Percentiles rank a stretch among this genome's conserved stretches.
Evolutionary conservation across 176 grass and related monocot genomes (phyloP).

Genomic region (Alopecurus myosuroides): DNA sequence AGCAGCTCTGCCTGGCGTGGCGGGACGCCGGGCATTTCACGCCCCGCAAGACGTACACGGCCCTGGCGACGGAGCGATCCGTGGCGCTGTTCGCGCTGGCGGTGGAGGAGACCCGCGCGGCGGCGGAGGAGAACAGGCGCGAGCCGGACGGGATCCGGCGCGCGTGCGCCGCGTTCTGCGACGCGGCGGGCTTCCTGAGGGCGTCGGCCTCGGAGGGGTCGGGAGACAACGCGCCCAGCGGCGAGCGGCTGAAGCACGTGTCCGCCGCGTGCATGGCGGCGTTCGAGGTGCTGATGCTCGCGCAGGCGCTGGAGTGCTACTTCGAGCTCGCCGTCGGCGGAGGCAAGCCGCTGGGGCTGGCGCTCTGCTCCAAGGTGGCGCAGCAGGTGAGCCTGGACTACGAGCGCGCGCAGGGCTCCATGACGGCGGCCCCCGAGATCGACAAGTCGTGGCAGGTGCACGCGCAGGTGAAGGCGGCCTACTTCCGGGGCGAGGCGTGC

Average conservation of each 20-base stretch:
- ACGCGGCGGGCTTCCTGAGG: constrained; percentile 39
- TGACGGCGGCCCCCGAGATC: constrained; percentile 12
- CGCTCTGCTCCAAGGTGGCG: constrained; percentile 46
- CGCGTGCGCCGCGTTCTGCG: constrained; percentile 41
- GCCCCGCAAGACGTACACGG: background rate
- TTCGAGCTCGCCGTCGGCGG: constrained; percentile 48
- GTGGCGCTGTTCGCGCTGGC: constrained; percentile 55
- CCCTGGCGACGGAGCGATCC: constrained; percentile 33
- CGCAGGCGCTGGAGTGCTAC: constrained; percentile 64
- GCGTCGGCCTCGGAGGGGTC: constrained; percentile 17
- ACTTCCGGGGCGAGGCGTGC: constrained; percentile 50
- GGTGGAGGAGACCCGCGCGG: constrained; percentile 33
- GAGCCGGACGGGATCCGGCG: constrained; percentile 35
- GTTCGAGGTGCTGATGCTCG: constrained; percentile 57
- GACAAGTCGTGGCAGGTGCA: constrained; percentile 52
- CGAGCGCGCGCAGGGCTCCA: constrained; percentile 9
- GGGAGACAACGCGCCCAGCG: background rate
- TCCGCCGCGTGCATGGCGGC: constrained; percentile 29
- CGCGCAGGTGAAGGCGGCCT: constrained; percentile 48
- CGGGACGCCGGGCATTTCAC: constrained; percentile 12
- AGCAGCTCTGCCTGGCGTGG: constrained; percentile 43
- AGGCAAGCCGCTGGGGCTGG: constrained; percentile 18
- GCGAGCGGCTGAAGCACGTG: constrained; percentile 28
- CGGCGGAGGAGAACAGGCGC: constrained; percentile 31
- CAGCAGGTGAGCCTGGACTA: constrained; percentile 62